Evolutionary conservation across 176 grass and related monocot genomes (phyloP).

Genomic region (Oryza brachyantha): DNA sequence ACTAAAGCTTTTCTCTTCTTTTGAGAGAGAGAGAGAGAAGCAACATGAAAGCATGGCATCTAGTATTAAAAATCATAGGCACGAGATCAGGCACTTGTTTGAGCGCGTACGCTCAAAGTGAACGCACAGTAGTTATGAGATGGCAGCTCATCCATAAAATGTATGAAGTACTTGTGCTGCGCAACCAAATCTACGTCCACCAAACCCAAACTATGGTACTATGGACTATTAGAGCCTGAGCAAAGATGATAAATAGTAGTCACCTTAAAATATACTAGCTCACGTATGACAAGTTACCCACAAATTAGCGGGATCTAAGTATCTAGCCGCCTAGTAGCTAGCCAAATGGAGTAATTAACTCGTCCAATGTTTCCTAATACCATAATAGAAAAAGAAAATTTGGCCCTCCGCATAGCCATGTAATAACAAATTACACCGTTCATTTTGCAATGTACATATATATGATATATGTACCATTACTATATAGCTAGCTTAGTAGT

Average conservation of each 20-base stretch:
- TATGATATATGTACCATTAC: neutral
- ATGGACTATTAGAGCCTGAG: neutral
- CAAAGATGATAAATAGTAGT: neutral
- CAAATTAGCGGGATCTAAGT: constrained; percentile 1
- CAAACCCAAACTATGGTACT: neutral
- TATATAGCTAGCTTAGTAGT: neutral
- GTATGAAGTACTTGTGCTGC: neutral
- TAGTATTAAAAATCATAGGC: neutral
- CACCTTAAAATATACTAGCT: neutral
- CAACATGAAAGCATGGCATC: neutral
- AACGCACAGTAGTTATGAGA: neutral
- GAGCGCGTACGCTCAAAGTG: neutral
- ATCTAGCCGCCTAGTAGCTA: neutral
- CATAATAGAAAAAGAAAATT: neutral
- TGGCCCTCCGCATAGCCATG: neutral
- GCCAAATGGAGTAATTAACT: neutral
- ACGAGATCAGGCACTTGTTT: neutral
- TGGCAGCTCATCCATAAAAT: neutral
- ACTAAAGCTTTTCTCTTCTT: neutral
- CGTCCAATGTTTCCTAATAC: neutral
- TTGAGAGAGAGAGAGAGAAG: neutral
- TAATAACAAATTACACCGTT: neutral
- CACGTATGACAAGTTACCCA: neutral
- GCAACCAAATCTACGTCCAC: neutral
- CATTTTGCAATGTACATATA: neutral